Conservation (phyloP, 176 grass and related monocot species). For the Lolium multiflorum region DNA sequence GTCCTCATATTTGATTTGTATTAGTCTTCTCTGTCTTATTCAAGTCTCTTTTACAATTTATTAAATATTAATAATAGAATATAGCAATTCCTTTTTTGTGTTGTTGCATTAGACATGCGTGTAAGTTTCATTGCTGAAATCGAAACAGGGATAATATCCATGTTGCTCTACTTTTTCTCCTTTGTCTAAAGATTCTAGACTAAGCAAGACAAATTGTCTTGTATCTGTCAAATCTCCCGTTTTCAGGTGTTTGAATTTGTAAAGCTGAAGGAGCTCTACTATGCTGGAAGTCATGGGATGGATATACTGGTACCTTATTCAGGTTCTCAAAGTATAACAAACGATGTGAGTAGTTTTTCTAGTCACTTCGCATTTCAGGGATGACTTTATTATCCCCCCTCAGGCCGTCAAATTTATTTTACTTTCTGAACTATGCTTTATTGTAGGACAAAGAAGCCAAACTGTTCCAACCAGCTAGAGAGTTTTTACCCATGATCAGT, state of each 20-base stretch:
- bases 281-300: conserved; percentile 83
- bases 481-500: conserved; percentile 74
- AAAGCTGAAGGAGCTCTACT: conserved; percentile 63
- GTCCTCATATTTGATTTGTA: not conserved
- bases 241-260: conserved; percentile 74
- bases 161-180: too few relatives aligned
- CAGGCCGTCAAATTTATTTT: not conserved
- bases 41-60: not conserved
- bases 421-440: not conserved
- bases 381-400: not conserved
- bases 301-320: conserved; percentile 58
- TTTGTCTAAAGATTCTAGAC: not conserved
- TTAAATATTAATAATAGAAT: not conserved
- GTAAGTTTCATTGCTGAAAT: too few relatives aligned
- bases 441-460: conserved; percentile 52
- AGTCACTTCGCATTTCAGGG: not conserved
- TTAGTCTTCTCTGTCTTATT: not conserved
- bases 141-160: too few relatives aligned
- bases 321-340: conserved; percentile 29
- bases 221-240: not conserved
- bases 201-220: not conserved
- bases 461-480: conserved; percentile 72
- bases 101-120: too few relatives aligned
- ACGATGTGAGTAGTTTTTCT: conserved; percentile 24
- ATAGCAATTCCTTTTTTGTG: not conserved